A percentile compares a stretch with the other conserved stretches of the same genome.
Evolutionary conservation across 148 eudicot species (phyloP).

Genomic region (Polygonum maritimum): DNA sequence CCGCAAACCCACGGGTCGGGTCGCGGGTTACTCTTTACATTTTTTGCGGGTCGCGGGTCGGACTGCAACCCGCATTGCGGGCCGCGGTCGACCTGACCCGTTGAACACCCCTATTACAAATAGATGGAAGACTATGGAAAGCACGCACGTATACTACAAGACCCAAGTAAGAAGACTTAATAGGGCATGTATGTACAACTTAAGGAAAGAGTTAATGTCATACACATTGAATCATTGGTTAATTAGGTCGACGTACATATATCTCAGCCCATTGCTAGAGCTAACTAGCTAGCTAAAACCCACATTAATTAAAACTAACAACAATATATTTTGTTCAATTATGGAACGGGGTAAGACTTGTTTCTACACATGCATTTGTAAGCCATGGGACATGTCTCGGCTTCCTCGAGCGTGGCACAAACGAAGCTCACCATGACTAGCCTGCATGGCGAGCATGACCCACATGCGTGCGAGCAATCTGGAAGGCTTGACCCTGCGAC

Average conservation of each 20-base stretch:
- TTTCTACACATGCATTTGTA: conserved; percentile 71
- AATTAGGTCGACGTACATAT: background rate
- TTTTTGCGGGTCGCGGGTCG: too few species aligned
- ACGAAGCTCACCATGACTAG: conserved; percentile 69
- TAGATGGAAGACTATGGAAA: background rate
- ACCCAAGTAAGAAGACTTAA: background rate
- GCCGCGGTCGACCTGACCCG: too few species aligned
- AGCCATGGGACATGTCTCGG: conserved; percentile 76
- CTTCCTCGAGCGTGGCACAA: conserved; percentile 48
- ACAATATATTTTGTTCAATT: background rate
- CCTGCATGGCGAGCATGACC: conserved; percentile 65
- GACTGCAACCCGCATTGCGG: too few species aligned
- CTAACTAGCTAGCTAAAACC: background rate
- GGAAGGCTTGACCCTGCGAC: conserved; percentile 65
- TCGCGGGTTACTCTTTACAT: too few species aligned
- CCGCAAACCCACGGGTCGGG: too few species aligned
- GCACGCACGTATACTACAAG: background rate
- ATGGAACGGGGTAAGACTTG: conserved; percentile 78
- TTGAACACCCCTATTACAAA: too few species aligned
- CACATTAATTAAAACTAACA: background rate
- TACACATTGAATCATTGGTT: too few species aligned
- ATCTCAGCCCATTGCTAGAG: background rate
- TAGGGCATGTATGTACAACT: background rate
- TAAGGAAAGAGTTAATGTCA: too few species aligned
- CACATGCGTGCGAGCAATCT: conserved; percentile 62